Evolutionary conservation across 2,329 filamentous ascomycete species (phyloP).

Genomic region (Fusarium annulatum): DNA sequence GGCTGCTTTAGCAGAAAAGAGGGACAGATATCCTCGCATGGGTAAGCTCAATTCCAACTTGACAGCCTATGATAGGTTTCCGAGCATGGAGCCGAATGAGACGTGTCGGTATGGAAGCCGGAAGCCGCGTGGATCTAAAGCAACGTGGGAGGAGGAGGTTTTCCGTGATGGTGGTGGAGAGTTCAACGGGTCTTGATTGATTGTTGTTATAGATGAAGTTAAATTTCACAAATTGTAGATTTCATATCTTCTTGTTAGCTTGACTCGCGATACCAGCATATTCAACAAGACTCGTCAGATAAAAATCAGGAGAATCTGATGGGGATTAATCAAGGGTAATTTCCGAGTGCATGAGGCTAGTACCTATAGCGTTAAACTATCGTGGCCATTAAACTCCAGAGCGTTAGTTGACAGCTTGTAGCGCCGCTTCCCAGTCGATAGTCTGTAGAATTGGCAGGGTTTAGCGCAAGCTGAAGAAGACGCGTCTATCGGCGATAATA

Average conservation of each 20-base stretch:
- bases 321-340: not conserved
- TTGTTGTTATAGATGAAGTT: too few species aligned
- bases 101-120: not conserved
- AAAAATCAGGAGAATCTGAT: not conserved
- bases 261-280: too few species aligned
- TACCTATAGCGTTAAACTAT: not conserved
- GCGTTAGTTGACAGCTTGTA: not conserved
- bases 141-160: slow-evolving; percentile 3
- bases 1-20: not conserved
- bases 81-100: not conserved
- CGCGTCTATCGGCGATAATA: not conserved
- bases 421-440: not conserved
- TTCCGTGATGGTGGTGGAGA: not conserved
- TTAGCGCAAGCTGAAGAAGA: not conserved
- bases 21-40: not conserved
- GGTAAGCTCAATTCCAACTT: not conserved
- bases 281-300: not conserved
- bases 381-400: not conserved
- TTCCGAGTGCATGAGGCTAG: not conserved
- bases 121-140: not conserved
- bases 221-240: accelerated
- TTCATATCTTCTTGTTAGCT: accelerated
- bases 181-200: not conserved
- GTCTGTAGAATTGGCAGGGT: not conserved
- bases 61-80: not conserved